Base-by-base conservation (phyloP, 768 basidiomycete genomes). In the Phallus indusiatus region DNA sequence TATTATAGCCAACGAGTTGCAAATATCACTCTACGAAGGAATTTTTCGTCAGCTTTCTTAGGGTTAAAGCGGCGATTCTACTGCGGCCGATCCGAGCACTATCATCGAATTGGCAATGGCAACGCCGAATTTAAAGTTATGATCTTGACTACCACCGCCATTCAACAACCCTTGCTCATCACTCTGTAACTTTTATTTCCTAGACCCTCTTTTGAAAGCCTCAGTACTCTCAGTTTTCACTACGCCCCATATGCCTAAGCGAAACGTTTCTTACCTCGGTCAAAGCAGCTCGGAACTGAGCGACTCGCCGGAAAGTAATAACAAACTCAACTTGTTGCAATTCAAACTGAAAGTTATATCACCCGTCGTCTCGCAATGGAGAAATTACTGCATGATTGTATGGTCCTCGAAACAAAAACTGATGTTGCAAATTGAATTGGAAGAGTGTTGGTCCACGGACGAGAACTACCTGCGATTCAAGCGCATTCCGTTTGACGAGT, bases 391-490 rank as follows among this genome's bases (percentile, higher is more conserved):
- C 11, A n/a, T 57, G 9, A 34, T 50, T 9, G 35, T 57, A 14
- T 57, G 56, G 56, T 49, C 22, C 6, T 3, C 5, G 17, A 28
- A 11, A 11, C 47, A 57, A 34, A 35, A 28, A 17, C 6, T 28
- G 22, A 48, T 57, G 56, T 28, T 57, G 20, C 47, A 28, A n/a
- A 1, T 57, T 1, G 56, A 57, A 49, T 36, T 57, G 21, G 20
- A 57, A 18, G 56, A 57, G 20, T 48, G 42, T 8, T 57, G 56
- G 56, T 18, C 46, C 17, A 42, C 42, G n/a, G 56, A 50, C 20
- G 48, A 57, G 37, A 57, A 57, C 18, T 57, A 35, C 18, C 12
- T 57, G 16, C 33, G 56, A 28, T 57, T 57, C 24, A 57, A 57
- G 34, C 46, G 48, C 16, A 33, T 57, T 20, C 56, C 56, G 14